phyloP scores from a whole-genome alignment of 306 rosid genomes.

The Gastrolobium villosum region DNA sequence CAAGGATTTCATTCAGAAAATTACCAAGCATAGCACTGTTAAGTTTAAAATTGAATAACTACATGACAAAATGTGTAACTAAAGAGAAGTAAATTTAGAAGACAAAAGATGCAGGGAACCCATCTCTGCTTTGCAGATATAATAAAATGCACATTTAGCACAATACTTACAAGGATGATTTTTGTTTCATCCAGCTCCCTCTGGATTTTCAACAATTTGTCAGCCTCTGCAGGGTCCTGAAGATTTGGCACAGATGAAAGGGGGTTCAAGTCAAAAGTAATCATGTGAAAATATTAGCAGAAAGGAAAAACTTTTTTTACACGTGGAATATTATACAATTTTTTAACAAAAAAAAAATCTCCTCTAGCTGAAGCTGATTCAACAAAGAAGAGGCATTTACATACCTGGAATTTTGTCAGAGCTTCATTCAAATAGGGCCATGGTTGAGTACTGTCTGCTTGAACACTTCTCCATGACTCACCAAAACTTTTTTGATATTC shows the following conservation, averaged over 20 bases:
- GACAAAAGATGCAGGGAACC: slow-evolving; percentile 25
- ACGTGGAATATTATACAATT: neutral
- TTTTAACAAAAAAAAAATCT: neutral
- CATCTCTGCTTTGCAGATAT: slow-evolving; percentile 23
- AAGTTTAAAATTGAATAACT: neutral
- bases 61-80: slow-evolving; percentile 28
- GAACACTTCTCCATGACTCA: slow-evolving; percentile 81
- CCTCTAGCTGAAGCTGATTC: slow-evolving; percentile 28
- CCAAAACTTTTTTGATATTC: slow-evolving; percentile 88
- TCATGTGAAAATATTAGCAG: slow-evolving; percentile 8
- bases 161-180: slow-evolving; percentile 87
- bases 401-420: slow-evolving; percentile 82
- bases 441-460: slow-evolving; percentile 68
- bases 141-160: slow-evolving; percentile 3
- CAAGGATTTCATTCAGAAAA: slow-evolving; percentile 4
- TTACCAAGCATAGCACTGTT: slow-evolving; percentile 10
- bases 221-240: slow-evolving; percentile 99
- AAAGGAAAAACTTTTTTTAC: neutral
- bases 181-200: slow-evolving; percentile 98
- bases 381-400: slow-evolving; percentile 23
- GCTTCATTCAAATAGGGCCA: slow-evolving; percentile 96
- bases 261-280: slow-evolving; percentile 7
- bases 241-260: slow-evolving; percentile 28
- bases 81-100: slow-evolving; percentile 20
- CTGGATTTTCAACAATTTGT: slow-evolving; percentile 93